These are phyloP conservation scores for Hypomontagnella submonticulosa DNA, from an alignment of 495 filamentous ascomycete genomes.

Conservation along the genomic window DNA sequence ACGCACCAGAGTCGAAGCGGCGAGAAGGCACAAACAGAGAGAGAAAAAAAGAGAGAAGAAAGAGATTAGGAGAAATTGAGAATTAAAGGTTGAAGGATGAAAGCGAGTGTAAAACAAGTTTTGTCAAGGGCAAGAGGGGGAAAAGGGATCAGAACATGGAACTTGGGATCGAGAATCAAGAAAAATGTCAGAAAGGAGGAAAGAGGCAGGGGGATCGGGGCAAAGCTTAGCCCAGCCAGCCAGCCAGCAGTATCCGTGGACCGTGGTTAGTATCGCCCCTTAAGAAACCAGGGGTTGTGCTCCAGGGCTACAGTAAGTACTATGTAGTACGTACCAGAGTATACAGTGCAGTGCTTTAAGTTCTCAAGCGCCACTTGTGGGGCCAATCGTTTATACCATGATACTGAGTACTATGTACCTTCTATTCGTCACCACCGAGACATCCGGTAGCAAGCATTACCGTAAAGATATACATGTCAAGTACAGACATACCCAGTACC, in stretches of 20 bases:
- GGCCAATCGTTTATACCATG: no score
- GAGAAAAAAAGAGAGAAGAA: conserved; percentile 36
- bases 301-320: conserved; percentile 6
- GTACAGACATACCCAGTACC: no score
- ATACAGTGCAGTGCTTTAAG: conserved; percentile 9
- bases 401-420: background rate
- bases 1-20: conserved; percentile 39
- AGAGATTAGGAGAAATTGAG: conserved; percentile 38
- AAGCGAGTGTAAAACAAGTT: conserved; percentile 50
- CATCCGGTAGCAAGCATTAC: conserved; percentile 7
- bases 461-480: background rate
- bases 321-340: conserved; percentile 9
- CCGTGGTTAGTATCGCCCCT: conserved; percentile 27
- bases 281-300: conserved; percentile 18
- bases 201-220: conserved; percentile 36
- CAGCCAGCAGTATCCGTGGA: conserved; percentile 30
- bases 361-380: no score
- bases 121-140: conserved; percentile 43
- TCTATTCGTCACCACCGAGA: conserved; percentile 11
- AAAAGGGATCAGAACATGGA: conserved; percentile 40
- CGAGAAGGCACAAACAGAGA: conserved; percentile 39
- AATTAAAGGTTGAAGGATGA: conserved; percentile 38
- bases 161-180: conserved; percentile 48
- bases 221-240: conserved; percentile 40
- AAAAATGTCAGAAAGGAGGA: conserved; percentile 50